These are phyloP conservation scores for Inonotus obliquus DNA, from an alignment of 1,284 basidiomycete genomes.

Conservation along the genomic window DNA sequence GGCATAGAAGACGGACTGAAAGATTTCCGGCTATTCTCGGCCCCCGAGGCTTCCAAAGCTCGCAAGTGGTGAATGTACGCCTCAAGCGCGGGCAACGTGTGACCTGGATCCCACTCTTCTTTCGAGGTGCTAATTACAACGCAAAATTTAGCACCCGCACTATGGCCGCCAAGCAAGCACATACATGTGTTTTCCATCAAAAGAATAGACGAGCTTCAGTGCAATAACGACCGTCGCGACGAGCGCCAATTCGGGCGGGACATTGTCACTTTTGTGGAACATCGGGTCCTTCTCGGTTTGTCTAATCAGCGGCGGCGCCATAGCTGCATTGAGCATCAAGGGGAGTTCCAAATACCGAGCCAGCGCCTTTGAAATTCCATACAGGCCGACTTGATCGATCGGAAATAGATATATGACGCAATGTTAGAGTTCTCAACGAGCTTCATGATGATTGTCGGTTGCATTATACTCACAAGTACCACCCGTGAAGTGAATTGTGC, in stretches of 20 bases:
- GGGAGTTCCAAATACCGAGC: slow-evolving; percentile 54
- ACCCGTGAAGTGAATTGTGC: slow-evolving; percentile 62
- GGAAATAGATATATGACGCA: background rate
- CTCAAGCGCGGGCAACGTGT: slow-evolving; percentile 52
- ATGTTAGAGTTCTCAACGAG: background rate
- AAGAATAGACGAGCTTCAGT: slow-evolving; percentile 79
- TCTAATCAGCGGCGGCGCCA: slow-evolving; percentile 40
- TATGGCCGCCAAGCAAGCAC: background rate
- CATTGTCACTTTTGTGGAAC: slow-evolving; percentile 50
- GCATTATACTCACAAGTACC: slow-evolving; percentile 63
- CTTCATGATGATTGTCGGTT: background rate
- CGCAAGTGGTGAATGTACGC: slow-evolving; percentile 50
- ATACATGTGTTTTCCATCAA: slow-evolving; percentile 50
- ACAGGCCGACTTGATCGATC: slow-evolving; percentile 52
- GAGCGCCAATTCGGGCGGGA: slow-evolving; percentile 74
- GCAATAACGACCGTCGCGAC: slow-evolving; percentile 62
- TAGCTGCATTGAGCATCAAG: slow-evolving; percentile 52
- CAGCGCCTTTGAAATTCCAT: slow-evolving; percentile 55
- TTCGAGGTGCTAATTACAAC: slow-evolving; percentile 37
- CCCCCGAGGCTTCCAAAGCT: slow-evolving; percentile 33
- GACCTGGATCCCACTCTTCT: slow-evolving; percentile 50
- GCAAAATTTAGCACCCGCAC: background rate
- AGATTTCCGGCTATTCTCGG: slow-evolving; percentile 17
- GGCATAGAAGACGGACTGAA: background rate
- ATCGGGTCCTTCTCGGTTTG: slow-evolving; percentile 37